Evolutionary conservation across 306 rosid species (phyloP).

Genomic region (Begonia masoniana): DNA sequence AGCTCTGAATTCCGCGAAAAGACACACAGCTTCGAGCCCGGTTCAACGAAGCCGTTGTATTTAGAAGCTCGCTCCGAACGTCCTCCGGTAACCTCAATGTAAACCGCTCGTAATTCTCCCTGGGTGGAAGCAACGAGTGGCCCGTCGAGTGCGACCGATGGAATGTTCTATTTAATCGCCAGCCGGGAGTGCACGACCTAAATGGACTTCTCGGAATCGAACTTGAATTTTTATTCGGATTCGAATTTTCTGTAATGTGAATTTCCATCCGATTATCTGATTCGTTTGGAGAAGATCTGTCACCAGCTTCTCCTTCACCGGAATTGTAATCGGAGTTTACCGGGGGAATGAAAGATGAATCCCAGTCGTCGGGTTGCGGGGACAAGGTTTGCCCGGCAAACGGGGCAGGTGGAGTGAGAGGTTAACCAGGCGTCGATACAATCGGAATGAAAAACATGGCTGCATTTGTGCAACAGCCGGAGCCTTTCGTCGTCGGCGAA

Average conservation of each 20-base stretch:
- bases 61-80: conserved; percentile 4
- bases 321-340: conserved; percentile 4
- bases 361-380: conserved; percentile 33
- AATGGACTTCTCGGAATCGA: not conserved
- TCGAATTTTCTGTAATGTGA: conserved; percentile 10
- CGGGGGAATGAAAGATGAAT: conserved; percentile 8
- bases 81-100: conserved; percentile 13
- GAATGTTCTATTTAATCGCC: conserved; percentile 7
- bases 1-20: conserved; percentile 5
- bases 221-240: conserved; percentile 4
- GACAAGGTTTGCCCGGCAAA: conserved; percentile 57
- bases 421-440: conserved; percentile 78
- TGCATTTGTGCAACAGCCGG: conserved; percentile 76
- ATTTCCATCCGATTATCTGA: conserved; percentile 2
- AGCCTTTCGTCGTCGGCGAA: conserved; percentile 66
- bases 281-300: not conserved
- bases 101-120: conserved; percentile 8
- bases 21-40: conserved; percentile 12
- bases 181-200: conserved; percentile 8
- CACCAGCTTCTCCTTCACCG: conserved; percentile 5
- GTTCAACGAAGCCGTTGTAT: conserved; percentile 4
- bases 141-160: conserved; percentile 11
- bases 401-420: conserved; percentile 76
- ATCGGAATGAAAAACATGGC: conserved; percentile 72
- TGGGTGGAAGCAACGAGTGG: not conserved